Evolutionary conservation across 2,329 filamentous ascomycete genomes (phyloP).

Genomic region (Fonsecaea erecta): DNA sequence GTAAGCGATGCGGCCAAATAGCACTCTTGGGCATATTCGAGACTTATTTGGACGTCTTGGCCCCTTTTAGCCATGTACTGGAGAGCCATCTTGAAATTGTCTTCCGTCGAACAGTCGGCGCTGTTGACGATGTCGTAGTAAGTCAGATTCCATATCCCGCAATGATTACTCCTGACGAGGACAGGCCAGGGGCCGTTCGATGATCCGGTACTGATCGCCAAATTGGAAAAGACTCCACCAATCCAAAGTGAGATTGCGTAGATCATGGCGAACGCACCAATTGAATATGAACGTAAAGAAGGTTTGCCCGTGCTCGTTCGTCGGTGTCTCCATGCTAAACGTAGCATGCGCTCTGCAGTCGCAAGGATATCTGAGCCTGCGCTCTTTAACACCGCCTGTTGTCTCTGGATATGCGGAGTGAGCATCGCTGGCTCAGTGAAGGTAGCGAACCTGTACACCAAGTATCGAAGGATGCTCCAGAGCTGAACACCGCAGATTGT

Average conservation of each 20-base stretch:
- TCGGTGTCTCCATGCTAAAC: slow-evolving; percentile 24
- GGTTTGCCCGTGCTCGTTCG: slow-evolving; percentile 20
- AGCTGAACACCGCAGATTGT: slow-evolving; percentile 26
- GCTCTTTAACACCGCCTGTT: slow-evolving; percentile 33
- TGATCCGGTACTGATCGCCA: slow-evolving; percentile 21
- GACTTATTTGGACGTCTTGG: slow-evolving; percentile 28
- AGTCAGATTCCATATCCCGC: slow-evolving; percentile 31
- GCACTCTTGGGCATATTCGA: slow-evolving; percentile 33
- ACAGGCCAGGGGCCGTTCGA: slow-evolving; percentile 20
- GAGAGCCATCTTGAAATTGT: slow-evolving; percentile 17
- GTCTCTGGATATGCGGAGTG: slow-evolving; percentile 1
- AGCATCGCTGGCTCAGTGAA: background rate
- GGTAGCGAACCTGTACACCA: slow-evolving; percentile 23
- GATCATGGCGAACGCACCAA: slow-evolving; percentile 22
- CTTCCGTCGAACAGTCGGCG: background rate
- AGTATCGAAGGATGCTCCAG: slow-evolving; percentile 31
- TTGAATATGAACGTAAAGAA: slow-evolving; percentile 20
- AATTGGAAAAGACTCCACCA: slow-evolving; percentile 28
- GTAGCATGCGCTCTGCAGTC: slow-evolving; percentile 25
- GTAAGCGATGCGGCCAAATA: slow-evolving; percentile 21
- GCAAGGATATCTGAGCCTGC: slow-evolving; percentile 13
- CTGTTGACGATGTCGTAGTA: slow-evolving; percentile 16
- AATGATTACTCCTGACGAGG: slow-evolving; percentile 27
- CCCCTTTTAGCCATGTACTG: slow-evolving; percentile 22
- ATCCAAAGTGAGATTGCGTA: slow-evolving; percentile 25